A percentile compares a stretch with the other conserved stretches of the same genome.
Conservation (phyloP, 768 basidiomycete genomes). For the Lactarius quietus region DNA sequence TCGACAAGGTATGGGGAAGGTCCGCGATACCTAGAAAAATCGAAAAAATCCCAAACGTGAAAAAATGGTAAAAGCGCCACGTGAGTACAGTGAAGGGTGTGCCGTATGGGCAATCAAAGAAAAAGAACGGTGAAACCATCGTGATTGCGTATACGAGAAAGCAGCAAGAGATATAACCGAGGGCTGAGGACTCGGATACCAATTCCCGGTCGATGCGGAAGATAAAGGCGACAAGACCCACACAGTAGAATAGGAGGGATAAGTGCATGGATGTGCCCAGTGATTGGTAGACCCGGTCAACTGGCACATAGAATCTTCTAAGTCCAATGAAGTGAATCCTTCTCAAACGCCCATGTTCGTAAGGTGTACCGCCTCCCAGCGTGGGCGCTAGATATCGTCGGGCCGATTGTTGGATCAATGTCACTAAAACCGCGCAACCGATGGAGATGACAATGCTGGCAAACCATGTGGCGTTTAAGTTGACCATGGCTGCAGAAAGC, state of each 20-base stretch:
- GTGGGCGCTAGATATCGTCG: not conserved
- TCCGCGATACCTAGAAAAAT: not conserved
- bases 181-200: not conserved
- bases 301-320: not conserved
- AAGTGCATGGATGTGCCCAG: not conserved
- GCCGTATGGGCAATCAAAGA: not conserved
- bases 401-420: constrained; percentile 7
- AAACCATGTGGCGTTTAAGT: no score
- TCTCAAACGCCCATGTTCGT: not conserved
- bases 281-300: not conserved
- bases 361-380: not conserved
- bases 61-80: not conserved
- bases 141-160: not conserved
- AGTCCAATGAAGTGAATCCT: not conserved
- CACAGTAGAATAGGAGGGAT: not conserved
- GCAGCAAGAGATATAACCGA: not conserved
- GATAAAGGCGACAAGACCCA: not conserved
- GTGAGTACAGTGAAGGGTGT: not conserved
- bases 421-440: constrained; percentile 3
- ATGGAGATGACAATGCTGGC: constrained; percentile 4
- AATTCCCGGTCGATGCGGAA: not conserved
- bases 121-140: not conserved
- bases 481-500: no score
- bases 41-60: not conserved
- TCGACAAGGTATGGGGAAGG: not conserved